Evolutionary conservation across 495 filamentous ascomycete species (phyloP), one percentile per base, ranked within the genome.

Genomic region (Daldinia concentrica): DNA sequence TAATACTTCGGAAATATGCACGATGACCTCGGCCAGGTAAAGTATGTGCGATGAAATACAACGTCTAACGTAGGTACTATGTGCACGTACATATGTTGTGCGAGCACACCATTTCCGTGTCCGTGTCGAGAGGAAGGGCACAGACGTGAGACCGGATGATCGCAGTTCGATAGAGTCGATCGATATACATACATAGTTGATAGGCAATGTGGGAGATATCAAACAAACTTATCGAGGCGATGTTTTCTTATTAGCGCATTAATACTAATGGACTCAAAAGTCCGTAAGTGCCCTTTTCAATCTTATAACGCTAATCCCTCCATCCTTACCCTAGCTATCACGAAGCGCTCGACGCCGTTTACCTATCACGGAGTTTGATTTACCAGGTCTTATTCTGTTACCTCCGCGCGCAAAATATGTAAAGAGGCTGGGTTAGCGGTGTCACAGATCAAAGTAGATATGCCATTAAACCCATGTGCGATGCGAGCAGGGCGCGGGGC

Each of bases 71-170:
- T 62, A 65, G 56, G 62, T 62, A 62, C 57, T 56, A 45, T 48
- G 12, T 54, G 58, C 58, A 66, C 54, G 59, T 62, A 57, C 57
- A 66, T 64, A 66, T 62, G 62, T 37, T 64, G 70, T 68, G 70
- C 64, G 61, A 68, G 70, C 70, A 68, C 70, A 73, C 57, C 64
- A 68, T 73, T 62, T 37, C 59, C 45, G 4, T n/a, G 22, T 30
- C 50, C 26, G 15, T 54, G 26, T 54, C 12, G 14, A 56, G 29
- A 30, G 54, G 30, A 57, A 57, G n/a, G 24, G 19, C 12, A 50
- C 62, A 34, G 14, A n/a, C 48, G 37, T 37, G 24, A 58, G 54
- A 58, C 34, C 27, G 54, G 54, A 9, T 19, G 54, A 57, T 57
- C 37, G 55, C 32, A 5, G 55, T 39, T 34, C 30, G 19, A 14